Conservation (phyloP, 139 green algal species). For the Spirogloea muscicola region DNA sequence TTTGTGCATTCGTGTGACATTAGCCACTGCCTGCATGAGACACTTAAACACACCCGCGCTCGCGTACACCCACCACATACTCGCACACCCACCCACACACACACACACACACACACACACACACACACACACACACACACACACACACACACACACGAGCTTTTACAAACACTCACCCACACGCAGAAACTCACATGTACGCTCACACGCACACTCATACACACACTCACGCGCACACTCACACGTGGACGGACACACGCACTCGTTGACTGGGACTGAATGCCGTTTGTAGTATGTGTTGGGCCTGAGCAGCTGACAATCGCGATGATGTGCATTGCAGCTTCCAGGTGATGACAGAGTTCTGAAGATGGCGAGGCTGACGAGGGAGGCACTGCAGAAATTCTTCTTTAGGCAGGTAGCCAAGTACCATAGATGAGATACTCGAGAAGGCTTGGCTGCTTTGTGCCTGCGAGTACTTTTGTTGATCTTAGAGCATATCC, state of each 20-base stretch:
- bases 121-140: conserved; percentile 8
- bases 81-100: conserved; percentile 11
- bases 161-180: conserved; percentile 1
- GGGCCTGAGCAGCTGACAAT: too few relatives aligned
- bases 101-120: conserved; percentile 21
- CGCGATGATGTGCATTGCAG: too few relatives aligned
- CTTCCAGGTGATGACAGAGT: too few relatives aligned
- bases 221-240: conserved; percentile 8
- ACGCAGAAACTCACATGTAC: not conserved
- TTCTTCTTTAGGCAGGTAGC: conserved; percentile 9
- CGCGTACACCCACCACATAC: conserved; percentile 5
- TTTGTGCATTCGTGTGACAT: too few relatives aligned
- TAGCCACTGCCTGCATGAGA: too few relatives aligned
- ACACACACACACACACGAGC: conserved; percentile 4
- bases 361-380: not conserved
- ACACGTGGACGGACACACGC: conserved; percentile 6
- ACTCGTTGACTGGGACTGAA: too few relatives aligned
- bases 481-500: too few relatives aligned
- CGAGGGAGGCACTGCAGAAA: conserved; percentile 1
- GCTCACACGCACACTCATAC: conserved; percentile 10
- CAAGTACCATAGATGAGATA: too few relatives aligned
- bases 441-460: too few relatives aligned
- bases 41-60: conserved; percentile 11
- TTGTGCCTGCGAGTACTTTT: too few relatives aligned
- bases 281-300: too few relatives aligned